A percentile compares a stretch with the other conserved stretches of the same genome.
Conservation (phyloP, 768 basidiomycete genomes). For the Pulveroboletus sp. region DNA sequence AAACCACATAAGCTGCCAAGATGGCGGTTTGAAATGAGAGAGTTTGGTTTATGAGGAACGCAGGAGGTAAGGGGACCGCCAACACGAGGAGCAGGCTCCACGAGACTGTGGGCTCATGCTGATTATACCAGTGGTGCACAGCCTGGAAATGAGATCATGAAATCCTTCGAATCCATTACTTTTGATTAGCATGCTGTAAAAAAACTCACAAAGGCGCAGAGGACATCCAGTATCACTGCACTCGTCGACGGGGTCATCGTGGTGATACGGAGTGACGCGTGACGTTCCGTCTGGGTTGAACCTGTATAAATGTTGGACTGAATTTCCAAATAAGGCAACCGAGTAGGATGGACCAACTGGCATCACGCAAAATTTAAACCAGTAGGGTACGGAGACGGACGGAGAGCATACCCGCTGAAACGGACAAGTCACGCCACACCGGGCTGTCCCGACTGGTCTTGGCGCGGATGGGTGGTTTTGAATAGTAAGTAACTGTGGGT, state of each 20-base stretch:
- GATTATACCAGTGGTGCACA: constrained; percentile 17
- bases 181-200: not conserved
- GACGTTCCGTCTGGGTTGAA: not conserved
- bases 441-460: no score
- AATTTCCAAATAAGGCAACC: constrained; percentile 6
- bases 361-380: no score
- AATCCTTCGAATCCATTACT: not conserved
- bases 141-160: constrained; percentile 2
- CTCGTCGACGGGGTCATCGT: constrained; percentile 4
- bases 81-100: constrained; percentile 11
- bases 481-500: no score
- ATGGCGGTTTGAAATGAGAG: constrained; percentile 5
- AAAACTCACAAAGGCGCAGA: constrained; percentile 18
- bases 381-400: no score
- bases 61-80: constrained; percentile 11
- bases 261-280: no score
- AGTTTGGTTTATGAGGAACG: constrained; percentile 9
- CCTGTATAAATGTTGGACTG: no score
- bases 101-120: constrained; percentile 15
- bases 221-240: constrained; percentile 11
- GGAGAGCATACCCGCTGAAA: no score
- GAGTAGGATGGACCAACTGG: not conserved
- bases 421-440: no score
- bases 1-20: constrained; percentile 13
- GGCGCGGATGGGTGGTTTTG: no score